Base-by-base conservation (phyloP, 805 yeast genomes). In the Candida nemodendra region DNA sequence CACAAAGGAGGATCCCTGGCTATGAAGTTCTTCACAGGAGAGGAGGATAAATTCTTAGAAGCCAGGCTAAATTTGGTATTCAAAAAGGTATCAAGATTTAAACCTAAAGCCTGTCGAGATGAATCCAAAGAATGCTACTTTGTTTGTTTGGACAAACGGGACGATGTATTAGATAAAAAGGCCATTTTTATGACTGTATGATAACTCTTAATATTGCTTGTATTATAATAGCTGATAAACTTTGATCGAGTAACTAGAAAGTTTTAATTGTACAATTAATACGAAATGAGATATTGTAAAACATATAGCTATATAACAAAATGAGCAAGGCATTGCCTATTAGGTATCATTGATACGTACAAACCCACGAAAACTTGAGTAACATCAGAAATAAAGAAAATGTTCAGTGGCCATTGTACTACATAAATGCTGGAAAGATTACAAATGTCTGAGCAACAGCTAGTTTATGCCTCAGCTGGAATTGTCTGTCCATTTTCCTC, bases 51-150 rank as follows among this genome's bases (percentile, higher is more conserved):
- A 11, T 56, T 70, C 4, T 66, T 91, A n/a, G 84, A 84, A 48
- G 54, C 62, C 13, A 66, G 85, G 49, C 62, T 91, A 43, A 63
- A 66, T 22, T 62, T 60, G 32, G 76, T 76, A 13, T 93, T 93
- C 60, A 62, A 65, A 2, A 71, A 65, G 34, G 96, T 89, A 0
- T 59, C 64, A 34, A 68, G 86, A 38, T 79, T 74, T 51, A 93
- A 93, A 57, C 99, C 99, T 0, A 69, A 66, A 8, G 88, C 97
- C 0, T 80, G 90, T 19, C 69, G 97, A 35, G 62, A 67, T 13
- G 95, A 83, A 51, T 87, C 95, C 45, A 76, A 79, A 41, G 99
- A 93, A 59, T 74, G 81, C 54, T 93, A 88, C 58, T 79, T 91
- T 47, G 74, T 93, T 3, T 87, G 86, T 8, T 51, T 74, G n/a